A percentile compares a stretch with the other conserved stretches of the same genome.
These are phyloP conservation scores for Ophiocordyceps sinensis DNA, from an alignment of 2,329 filamentous ascomycete genomes.

Conservation along the genomic window DNA sequence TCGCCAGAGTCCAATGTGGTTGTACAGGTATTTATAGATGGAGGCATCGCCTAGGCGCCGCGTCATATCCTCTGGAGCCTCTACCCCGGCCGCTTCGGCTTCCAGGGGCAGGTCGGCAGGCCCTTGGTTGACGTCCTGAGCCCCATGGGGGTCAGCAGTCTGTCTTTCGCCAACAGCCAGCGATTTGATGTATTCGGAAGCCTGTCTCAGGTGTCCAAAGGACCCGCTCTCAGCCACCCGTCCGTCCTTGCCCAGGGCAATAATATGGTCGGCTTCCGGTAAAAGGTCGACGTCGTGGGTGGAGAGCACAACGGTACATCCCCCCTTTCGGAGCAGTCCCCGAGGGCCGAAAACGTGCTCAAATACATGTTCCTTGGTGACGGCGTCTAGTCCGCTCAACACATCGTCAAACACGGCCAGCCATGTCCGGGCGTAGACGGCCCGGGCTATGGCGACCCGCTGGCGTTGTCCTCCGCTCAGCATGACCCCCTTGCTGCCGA, in stretches of 20 bases:
- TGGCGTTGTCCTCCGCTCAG: constrained; percentile 27
- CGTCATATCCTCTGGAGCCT: no score
- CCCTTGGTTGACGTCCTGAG: no score
- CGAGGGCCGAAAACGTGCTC: neutral
- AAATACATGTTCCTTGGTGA: neutral
- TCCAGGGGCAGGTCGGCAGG: no score
- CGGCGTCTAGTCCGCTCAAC: neutral
- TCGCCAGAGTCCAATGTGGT: no score
- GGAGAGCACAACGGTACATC: neutral
- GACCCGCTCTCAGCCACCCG: constrained; percentile 25
- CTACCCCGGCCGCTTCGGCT: no score
- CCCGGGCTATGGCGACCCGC: neutral
- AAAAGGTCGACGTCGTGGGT: constrained; percentile 18
- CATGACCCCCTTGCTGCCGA: constrained; percentile 26
- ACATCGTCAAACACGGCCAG: neutral
- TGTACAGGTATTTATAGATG: no score
- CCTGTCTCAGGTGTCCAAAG: constrained; percentile 5
- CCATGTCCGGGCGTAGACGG: neutral
- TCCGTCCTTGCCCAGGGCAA: constrained; percentile 27
- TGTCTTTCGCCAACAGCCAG: no score
- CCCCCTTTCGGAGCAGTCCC: neutral
- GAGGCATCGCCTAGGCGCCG: no score
- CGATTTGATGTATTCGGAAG: no score
- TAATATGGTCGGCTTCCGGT: constrained; percentile 27
- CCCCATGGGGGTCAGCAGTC: no score